Evolutionary conservation across 768 basidiomycete genomes (phyloP), one percentile per base, ranked within the genome.

Genomic region (Melanogaster broomeanus): DNA sequence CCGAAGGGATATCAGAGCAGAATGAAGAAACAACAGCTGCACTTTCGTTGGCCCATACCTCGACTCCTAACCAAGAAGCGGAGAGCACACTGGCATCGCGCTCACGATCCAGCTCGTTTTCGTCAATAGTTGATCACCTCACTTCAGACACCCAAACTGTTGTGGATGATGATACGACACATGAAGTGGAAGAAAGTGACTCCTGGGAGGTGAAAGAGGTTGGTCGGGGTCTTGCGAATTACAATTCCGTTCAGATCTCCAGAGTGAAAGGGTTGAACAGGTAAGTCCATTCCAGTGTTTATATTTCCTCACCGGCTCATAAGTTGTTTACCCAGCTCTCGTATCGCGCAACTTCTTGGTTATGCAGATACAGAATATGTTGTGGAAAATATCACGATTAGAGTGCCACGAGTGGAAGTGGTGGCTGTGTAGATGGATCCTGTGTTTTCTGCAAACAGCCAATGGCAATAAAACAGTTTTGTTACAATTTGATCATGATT

Each of bases 301-400:
- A 8, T 4, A 37, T n/a, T 22, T 4, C n/a, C 9, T 10, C 35
- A 15, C 30, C 16, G 40, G n/a, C 40, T 46, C 51, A 50, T 52
- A 57, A 53, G 59, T 28, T 51, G 1, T 42, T 45, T 55, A 47
- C 16, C 6, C 65, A 98, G 96, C 58, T 86, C 91, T 2, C 79
- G 89, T 45, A 83, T 99, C 34, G 74, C 87, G 9, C 81, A 85
- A 52, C 61, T 94, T 6, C 69, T 99, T 42, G 96, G 94, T 3
- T 98, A 99, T 68, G 90, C 90, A 13, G 97, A 99, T 65, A 90
- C 92, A 24, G 97, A 98, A 67, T 90, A 98, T 72, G 94, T 98
- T 42, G 95, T 96, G 6, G 97, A 98, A 64, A 92, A 94, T 62
- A 86, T 97, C 61, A 93, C 90, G 3, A 88, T 96, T 46, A 79